These are phyloP conservation scores for Tardiomyces blankii DNA, from an alignment of 1,139 yeast genomes.

Conservation along the genomic window DNA sequence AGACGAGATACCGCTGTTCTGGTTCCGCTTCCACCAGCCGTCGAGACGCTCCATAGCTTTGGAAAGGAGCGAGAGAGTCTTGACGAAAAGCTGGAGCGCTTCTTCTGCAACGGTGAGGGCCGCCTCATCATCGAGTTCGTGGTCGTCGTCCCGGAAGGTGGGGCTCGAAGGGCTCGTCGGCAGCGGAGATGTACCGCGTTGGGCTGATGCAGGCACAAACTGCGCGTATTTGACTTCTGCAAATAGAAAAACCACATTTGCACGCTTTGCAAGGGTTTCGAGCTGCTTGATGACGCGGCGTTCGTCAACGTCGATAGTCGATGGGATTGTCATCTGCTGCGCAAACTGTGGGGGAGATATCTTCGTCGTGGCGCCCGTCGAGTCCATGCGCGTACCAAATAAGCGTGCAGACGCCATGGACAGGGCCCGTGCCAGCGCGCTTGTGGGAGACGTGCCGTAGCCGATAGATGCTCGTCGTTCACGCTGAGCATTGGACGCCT, in stretches of 20 bases:
- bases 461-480: conserved; percentile 24
- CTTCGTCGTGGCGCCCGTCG: conserved; percentile 12
- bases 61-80: conserved; percentile 70
- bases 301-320: conserved; percentile 18
- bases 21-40: conserved; percentile 71
- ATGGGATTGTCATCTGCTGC: conserved; percentile 10
- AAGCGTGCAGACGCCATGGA: conserved; percentile 81
- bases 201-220: conserved; percentile 65
- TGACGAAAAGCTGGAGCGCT: conserved; percentile 75
- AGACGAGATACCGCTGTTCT: conserved; percentile 30
- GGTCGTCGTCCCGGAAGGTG: too few relatives aligned
- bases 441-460: conserved; percentile 63
- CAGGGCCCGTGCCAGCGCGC: conserved; percentile 78
- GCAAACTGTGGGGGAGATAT: conserved; percentile 27
- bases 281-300: conserved; percentile 37
- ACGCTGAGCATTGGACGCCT: conserved; percentile 6
- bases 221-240: conserved; percentile 89
- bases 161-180: too few relatives aligned
- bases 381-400: conserved; percentile 44
- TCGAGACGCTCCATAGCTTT: conserved; percentile 79
- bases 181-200: neutral
- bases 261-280: conserved; percentile 76
- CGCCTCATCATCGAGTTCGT: too few relatives aligned
- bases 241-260: conserved; percentile 77
- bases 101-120: conserved; percentile 51